phyloP scores from a whole-genome alignment of 768 basidiomycete genomes.

The Podaxis carcinomalis region DNA sequence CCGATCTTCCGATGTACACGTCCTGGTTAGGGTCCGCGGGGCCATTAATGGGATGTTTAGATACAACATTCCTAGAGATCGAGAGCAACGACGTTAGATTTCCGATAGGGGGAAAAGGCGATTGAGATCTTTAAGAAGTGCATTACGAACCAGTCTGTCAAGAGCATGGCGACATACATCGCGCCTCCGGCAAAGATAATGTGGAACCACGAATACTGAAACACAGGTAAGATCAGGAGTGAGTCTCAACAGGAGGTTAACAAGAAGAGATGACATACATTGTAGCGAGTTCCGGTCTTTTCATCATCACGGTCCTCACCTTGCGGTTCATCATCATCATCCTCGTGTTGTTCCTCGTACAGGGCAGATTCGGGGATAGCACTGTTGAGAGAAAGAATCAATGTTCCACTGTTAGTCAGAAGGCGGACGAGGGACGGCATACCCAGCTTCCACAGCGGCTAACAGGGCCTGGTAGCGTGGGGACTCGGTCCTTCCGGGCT shows the following conservation, averaged over 20 bases:
- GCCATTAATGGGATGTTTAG: conserved; percentile 44
- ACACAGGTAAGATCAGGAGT: conserved; percentile 9
- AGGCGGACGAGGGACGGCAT: conserved; percentile 19
- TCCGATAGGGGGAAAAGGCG: neutral
- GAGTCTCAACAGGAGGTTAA: neutral
- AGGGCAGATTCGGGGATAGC: conserved; percentile 93
- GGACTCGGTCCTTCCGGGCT: conserved; percentile 79
- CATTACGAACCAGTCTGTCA: conserved; percentile 87
- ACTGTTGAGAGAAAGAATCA: conserved; percentile 30
- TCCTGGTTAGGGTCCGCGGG: conserved; percentile 54
- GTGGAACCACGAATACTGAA: conserved; percentile 97
- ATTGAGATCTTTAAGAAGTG: neutral
- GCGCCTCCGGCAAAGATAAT: conserved; percentile 92
- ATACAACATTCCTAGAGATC: conserved; percentile 64
- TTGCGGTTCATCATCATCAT: conserved; percentile 63
- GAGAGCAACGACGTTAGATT: neutral
- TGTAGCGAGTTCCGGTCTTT: conserved; percentile 89
- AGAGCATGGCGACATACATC: conserved; percentile 96
- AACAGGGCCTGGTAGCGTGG: conserved; percentile 91
- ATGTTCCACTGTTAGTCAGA: neutral
- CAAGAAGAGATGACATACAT: conserved; percentile 47
- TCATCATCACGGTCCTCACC: conserved; percentile 89
- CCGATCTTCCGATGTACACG: conserved; percentile 92
- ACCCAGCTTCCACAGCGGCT: conserved; percentile 97
- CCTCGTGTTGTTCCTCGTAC: conserved; percentile 71